Base-by-base conservation (phyloP, 176 grass and related monocot genomes). In the Ensete ventricosum region DNA sequence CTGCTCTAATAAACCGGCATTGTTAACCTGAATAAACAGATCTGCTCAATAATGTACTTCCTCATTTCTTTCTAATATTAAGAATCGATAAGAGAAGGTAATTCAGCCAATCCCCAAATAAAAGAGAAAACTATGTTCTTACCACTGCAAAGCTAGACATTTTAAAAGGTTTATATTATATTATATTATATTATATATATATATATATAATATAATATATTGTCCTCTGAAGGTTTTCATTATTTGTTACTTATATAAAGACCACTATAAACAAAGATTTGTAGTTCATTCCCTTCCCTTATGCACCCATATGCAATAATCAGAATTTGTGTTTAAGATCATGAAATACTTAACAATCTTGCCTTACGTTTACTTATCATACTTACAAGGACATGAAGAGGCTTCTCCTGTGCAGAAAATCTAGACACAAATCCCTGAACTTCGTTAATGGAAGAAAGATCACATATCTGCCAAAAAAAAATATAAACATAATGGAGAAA, bases 331-430 rank as follows among this genome's bases (percentile, higher is more conserved):
- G 3, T 57, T 16, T 57, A 16, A 57, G 17, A 17, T 57, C 10
- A 16, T 57, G 34, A 3, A 57, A 57, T 57, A 57, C 17, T 57
- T 5, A 57, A 12, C 64, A 67, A 34, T 12, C 64, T n/a, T 67
- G 24, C 24, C 29, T 11, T 10, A 66, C 1, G 3, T 67, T 13
- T 17, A 57, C 34, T 57, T 17, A 25, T 26, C 23, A 72, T 9
- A 78, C 85, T 90, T 84, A 97, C 93, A 23, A 97, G 83, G 74
- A 97, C 83, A 90, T 97, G 93, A 9, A 97, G 74, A 53, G 82
- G 83, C 73, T 87, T 85, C 21, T 90, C 85, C 77, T 69, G 81
- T 8, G 82, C 83, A 74, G 85, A 85, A 77, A 97, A 92, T 79
- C 86, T 87, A 70, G 90, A 80, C 24, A 85, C 83, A 78, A 97